Conservation (phyloP, 148 eudicot genomes). For the Pharnaceum exiguum region DNA sequence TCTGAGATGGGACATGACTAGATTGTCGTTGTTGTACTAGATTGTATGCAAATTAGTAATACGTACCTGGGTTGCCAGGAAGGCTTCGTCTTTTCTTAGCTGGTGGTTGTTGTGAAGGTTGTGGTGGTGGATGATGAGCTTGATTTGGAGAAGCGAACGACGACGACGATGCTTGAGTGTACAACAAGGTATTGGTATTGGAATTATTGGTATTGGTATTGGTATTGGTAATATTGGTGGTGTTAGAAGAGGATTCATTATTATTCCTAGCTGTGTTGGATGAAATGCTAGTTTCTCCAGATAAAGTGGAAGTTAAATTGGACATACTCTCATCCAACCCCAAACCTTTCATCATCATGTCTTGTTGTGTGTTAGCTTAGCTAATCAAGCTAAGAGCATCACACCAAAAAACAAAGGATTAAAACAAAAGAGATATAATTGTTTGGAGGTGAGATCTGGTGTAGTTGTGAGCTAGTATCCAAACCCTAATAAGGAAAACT, state of each 20-base stretch:
- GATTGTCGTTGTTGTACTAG: too few relatives aligned
- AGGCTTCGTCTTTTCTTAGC: slow-evolving; percentile 63
- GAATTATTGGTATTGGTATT: slow-evolving; percentile 13
- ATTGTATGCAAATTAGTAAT: not conserved
- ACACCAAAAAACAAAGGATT: not conserved
- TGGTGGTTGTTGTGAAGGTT: slow-evolving; percentile 31
- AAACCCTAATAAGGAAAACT: too few relatives aligned
- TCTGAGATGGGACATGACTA: too few relatives aligned
- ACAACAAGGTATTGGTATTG: slow-evolving; percentile 22
- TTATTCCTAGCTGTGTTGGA: slow-evolving; percentile 43
- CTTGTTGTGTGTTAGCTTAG: not conserved
- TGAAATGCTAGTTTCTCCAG: slow-evolving; percentile 63
- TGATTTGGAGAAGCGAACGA: slow-evolving; percentile 16
- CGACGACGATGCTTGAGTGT: slow-evolving; percentile 25
- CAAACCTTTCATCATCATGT: slow-evolving; percentile 44
- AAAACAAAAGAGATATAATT: too few relatives aligned
- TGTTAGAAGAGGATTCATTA: slow-evolving; percentile 29
- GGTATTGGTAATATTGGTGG: slow-evolving; percentile 9
- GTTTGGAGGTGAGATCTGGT: too few relatives aligned
- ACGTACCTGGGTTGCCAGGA: slow-evolving; percentile 70
- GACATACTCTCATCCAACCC: slow-evolving; percentile 55
- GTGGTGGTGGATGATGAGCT: slow-evolving; percentile 20
- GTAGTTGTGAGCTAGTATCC: too few relatives aligned
- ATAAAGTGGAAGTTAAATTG: slow-evolving; percentile 56
- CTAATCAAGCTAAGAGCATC: not conserved